Evolutionary conservation across 1,139 yeast species (phyloP).

Genomic region (Neolecta irregularis): DNA sequence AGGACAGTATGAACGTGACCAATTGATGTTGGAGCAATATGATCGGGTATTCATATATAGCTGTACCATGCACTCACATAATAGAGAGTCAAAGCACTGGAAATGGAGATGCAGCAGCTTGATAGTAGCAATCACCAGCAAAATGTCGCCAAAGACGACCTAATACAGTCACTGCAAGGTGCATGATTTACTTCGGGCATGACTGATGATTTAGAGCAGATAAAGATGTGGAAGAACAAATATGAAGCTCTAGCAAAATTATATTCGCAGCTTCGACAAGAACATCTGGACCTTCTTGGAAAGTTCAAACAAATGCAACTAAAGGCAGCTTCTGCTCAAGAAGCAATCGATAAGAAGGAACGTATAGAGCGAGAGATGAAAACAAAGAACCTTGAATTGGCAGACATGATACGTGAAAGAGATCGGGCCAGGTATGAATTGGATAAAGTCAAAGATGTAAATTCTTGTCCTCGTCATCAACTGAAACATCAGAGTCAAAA

Average conservation of each 20-base stretch:
- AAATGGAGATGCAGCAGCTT: conserved; percentile 49
- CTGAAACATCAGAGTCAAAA: conserved; percentile 28
- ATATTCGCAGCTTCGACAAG: conserved; percentile 83
- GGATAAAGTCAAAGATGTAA: conserved; percentile 50
- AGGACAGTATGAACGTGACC: conserved; percentile 79
- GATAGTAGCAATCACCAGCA: conserved; percentile 59
- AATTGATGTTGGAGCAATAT: conserved; percentile 68
- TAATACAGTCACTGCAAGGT: conserved; percentile 41
- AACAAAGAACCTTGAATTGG: conserved; percentile 73
- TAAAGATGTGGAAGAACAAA: conserved; percentile 65
- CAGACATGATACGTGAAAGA: conserved; percentile 77
- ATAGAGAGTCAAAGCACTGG: conserved; percentile 59
- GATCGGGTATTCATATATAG: conserved; percentile 32
- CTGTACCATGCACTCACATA: neutral
- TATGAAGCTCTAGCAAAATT: conserved; percentile 81
- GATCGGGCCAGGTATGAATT: conserved; percentile 77
- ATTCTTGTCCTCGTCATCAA: neutral
- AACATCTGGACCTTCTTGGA: conserved; percentile 65
- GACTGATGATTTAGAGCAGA: conserved; percentile 36
- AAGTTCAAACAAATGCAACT: conserved; percentile 76
- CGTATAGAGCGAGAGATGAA: conserved; percentile 70
- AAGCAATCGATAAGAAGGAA: conserved; percentile 73
- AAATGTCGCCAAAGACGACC: conserved; percentile 62
- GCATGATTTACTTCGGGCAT: neutral
- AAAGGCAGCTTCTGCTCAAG: conserved; percentile 85